Evolutionary conservation across 495 filamentous ascomycete genomes (phyloP), one percentile per base, ranked within the genome.

Genomic region (Xylaria venustula): DNA sequence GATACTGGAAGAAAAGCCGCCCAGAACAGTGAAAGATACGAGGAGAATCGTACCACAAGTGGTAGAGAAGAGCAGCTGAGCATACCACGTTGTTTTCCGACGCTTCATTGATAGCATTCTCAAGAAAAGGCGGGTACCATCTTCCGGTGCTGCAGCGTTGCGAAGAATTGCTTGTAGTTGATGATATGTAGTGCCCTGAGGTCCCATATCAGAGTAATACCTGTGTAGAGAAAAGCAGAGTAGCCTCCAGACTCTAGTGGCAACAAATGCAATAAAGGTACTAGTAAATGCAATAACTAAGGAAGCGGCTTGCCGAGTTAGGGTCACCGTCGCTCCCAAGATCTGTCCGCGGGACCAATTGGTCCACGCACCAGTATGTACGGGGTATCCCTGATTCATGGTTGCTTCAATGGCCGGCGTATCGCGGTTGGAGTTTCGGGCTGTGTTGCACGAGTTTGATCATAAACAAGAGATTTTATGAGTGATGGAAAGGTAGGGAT

Each of bases 151-250:
- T n/a, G 44, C 5, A 47, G 44, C 44, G 44, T 47, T 47, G 19
- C 44, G 44, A 3, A 47, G 14, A 15, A 47, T 47, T 47, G 19
- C 44, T 26, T 47, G 44, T 17, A 22, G 20, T 42, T 42, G 36
- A n/a, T 54, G 15, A 17, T 56, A 46, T 19, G 26, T 56, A 36
- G 22, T 23, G 8, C 55, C 54, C 19, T 40, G 30, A 0, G 50
- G 19, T 12, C 7, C 17, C 0, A 46, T 0, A 3, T 26, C 32
- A 7, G 58, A 53, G 44, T 25, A 14, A 3, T 14, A 11, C 3
- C 53, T 26, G 22, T 65, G 59, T 12, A 58, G 15, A 11, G 28
- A 12, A 7, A 65, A 54, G 36, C 63, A 65, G 7, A 59, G 0
- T 0, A 65, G 58, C 48, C 49, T 47, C 63, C 63, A 65, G 1